Base-by-base conservation (phyloP, 257 asterid genomes). In the Avicennia marina region DNA sequence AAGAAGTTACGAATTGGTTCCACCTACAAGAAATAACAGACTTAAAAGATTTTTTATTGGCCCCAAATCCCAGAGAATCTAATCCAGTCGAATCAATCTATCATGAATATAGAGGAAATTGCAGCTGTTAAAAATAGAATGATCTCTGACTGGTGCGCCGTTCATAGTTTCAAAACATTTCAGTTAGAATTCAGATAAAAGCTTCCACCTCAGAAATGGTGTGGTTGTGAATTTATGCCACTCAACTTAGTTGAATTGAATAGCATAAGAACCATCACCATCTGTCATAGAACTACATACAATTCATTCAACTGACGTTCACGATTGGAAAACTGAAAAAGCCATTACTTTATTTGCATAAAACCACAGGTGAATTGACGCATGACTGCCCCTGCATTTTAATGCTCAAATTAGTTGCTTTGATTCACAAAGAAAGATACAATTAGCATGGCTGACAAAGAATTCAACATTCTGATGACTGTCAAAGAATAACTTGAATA, bases 1-100 rank as follows among this genome's bases (percentile, higher is more conserved):
- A 90, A 90, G 64, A 90, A 81, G 74, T 90, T 90, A 58, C 98
- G 98, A 54, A 90, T 82, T 27, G 98, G 94, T 69, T 90, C 98
- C 71, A 90, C 98, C 98, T 90, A 75, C 85, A 78, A 68, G 54
- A 66, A 43, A 42, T 7, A 21, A 41, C 36, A 56, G 15, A 56
- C 33, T 57, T 55, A 42, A 21, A 19, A 42, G 6, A 58, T 48
- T 36, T 52, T 31, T 27, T 16, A 36, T 41, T 44, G 55, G 12
- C 32, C 46, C 49, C 33, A 52, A 54, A 53, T 11, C 36, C 70
- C 50, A n/a, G 27, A 38, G 55, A n/a, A n/a, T n/a, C n/a, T n/a
- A n/a, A n/a, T n/a, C n/a, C n/a, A n/a, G n/a, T n/a, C n/a, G n/a
- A n/a, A n/a, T n/a, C n/a, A n/a, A n/a, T n/a, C n/a, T n/a, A n/a